Conservation (phyloP, 768 basidiomycete genomes). For the Podaxis sp. region DNA sequence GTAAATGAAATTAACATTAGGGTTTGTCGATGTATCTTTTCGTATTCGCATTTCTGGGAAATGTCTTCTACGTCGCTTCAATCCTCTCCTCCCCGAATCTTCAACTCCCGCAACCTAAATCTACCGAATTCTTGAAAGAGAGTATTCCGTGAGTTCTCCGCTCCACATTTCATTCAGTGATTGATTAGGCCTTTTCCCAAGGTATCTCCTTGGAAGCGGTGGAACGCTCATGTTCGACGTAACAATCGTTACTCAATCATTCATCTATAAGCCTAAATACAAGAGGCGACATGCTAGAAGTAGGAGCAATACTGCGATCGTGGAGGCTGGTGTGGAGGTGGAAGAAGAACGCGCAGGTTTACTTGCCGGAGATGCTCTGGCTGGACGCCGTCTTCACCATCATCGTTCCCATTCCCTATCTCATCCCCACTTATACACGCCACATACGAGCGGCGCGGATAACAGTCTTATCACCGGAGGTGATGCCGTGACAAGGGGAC, state of each 20-base stretch:
- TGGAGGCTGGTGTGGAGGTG: not conserved
- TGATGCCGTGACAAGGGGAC: constrained; percentile 6
- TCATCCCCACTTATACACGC: not conserved
- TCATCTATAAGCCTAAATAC: constrained; percentile 63
- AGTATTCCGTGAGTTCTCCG: constrained; percentile 71
- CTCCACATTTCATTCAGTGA: not conserved
- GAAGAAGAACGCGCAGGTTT: constrained; percentile 52
- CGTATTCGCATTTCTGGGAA: constrained; percentile 91
- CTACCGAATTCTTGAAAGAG: constrained; percentile 70
- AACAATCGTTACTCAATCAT: constrained; percentile 83
- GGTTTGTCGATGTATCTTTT: constrained; percentile 95
- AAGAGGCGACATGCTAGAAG: constrained; percentile 33
- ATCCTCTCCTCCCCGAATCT: constrained; percentile 77
- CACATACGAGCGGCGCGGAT: not conserved
- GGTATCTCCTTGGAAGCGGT: constrained; percentile 87
- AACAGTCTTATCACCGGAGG: not conserved
- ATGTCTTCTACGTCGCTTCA: constrained; percentile 88
- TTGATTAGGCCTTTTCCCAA: constrained; percentile 23
- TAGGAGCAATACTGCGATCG: constrained; percentile 19
- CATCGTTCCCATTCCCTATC: not conserved
- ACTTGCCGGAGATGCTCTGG: constrained; percentile 39
- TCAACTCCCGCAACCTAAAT: constrained; percentile 52
- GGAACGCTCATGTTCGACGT: constrained; percentile 94
- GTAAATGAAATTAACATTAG: constrained; percentile 31
- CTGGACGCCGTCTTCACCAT: not conserved